A percentile compares a stretch with the other conserved stretches of the same genome.
phyloP scores from a whole-genome alignment of 78 protist species.

The Dictyostelium firmibasis region DNA sequence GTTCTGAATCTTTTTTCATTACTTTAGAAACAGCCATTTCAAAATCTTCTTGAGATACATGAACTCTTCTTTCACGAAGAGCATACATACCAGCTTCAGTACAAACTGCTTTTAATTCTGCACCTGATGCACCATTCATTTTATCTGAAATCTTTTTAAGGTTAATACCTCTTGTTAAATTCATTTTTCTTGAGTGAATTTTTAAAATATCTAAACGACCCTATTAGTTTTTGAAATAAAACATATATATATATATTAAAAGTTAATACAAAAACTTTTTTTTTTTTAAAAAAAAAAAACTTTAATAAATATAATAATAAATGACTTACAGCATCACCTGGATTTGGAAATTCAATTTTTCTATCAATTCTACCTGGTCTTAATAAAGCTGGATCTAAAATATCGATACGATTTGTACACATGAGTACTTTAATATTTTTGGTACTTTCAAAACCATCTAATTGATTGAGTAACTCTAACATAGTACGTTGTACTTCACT shows the following conservation, averaged over 20 bases:
- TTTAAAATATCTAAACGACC: slow-evolving; percentile 98
- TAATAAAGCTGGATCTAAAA: slow-evolving; percentile 99
- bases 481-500: slow-evolving; percentile 99
- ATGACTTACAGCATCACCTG: slow-evolving; percentile 71
- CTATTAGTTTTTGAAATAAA: not conserved
- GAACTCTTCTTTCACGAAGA: slow-evolving; percentile 98
- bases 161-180: slow-evolving; percentile 98
- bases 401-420: slow-evolving; percentile 99
- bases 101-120: slow-evolving; percentile 98
- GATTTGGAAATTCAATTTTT: slow-evolving; percentile 97
- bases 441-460: slow-evolving; percentile 99
- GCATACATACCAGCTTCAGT: slow-evolving; percentile 99
- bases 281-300: not conserved
- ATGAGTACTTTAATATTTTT: slow-evolving; percentile 99
- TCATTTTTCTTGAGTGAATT: slow-evolving; percentile 99
- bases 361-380: slow-evolving; percentile 99
- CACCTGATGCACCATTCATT: slow-evolving; percentile 98
- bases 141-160: slow-evolving; percentile 92
- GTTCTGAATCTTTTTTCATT: slow-evolving; percentile 97
- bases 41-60: slow-evolving; percentile 99
- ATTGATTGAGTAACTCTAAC: slow-evolving; percentile 99
- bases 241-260: not conserved
- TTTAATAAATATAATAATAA: not conserved
- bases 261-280: not conserved
- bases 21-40: slow-evolving; percentile 99